phyloP scores from a whole-genome alignment of 2,329 filamentous ascomycete genomes.

The Zymoseptoria passerinii region DNA sequence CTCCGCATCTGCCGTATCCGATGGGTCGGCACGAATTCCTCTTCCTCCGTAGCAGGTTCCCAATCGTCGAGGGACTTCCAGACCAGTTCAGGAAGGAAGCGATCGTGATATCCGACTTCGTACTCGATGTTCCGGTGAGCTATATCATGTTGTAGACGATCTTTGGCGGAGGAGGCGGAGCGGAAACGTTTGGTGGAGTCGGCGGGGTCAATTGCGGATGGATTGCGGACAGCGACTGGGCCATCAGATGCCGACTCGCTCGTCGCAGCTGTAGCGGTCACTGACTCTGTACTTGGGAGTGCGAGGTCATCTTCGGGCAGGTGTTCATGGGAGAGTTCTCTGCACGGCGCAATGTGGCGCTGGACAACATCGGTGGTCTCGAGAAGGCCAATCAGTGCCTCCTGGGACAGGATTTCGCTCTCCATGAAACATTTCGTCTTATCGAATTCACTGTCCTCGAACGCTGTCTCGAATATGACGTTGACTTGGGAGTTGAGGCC shows the following conservation, averaged over 20 bases:
- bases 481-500: neutral
- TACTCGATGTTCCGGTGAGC: conserved; percentile 38
- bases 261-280: neutral
- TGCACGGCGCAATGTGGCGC: neutral
- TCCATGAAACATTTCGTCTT: neutral
- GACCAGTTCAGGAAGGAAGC: conserved; percentile 39
- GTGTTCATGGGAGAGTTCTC: neutral
- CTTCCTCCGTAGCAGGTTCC: conserved; percentile 45
- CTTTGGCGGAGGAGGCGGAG: conserved; percentile 1
- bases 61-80: conserved; percentile 43
- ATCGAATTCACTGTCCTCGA: neutral
- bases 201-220: neutral
- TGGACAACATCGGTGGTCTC: neutral
- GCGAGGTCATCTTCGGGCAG: neutral
- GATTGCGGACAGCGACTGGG: neutral
- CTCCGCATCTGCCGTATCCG: conserved; percentile 45
- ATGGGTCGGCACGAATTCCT: conserved; percentile 51
- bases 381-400: neutral
- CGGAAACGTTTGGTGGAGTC: conserved; percentile 2
- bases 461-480: neutral
- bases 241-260: neutral
- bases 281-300: neutral
- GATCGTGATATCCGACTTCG: conserved; percentile 47
- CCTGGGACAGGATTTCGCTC: neutral
- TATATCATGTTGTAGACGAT: conserved; percentile 41